These are phyloP conservation scores for Chrysoporthe cubensis DNA, from an alignment of 2,329 filamentous ascomycete genomes.

Conservation along the genomic window DNA sequence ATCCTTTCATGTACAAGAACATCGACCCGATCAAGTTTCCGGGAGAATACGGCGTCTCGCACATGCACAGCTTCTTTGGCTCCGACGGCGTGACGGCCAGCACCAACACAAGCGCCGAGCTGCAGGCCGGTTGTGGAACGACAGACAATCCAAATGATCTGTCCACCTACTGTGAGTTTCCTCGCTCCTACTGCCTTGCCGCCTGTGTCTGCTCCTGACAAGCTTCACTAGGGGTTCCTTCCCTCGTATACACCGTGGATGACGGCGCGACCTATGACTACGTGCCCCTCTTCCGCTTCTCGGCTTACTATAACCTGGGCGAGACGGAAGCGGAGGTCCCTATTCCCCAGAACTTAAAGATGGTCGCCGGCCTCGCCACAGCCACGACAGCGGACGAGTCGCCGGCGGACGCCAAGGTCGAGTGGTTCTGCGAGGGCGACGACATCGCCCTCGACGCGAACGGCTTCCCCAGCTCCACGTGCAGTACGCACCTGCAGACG, in stretches of 20 bases:
- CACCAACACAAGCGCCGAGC: slow-evolving; percentile 38
- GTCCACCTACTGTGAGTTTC: slow-evolving; percentile 34
- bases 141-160: slow-evolving; percentile 38
- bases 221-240: slow-evolving; percentile 24
- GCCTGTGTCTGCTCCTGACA: background rate
- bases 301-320: slow-evolving; percentile 33
- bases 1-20: slow-evolving; percentile 40
- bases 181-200: background rate
- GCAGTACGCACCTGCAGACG: slow-evolving; percentile 63
- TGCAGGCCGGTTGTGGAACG: slow-evolving; percentile 35
- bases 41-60: slow-evolving; percentile 38
- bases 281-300: slow-evolving; percentile 30
- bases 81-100: slow-evolving; percentile 39
- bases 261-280: slow-evolving; percentile 28
- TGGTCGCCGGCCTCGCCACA: slow-evolving; percentile 44
- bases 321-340: slow-evolving; percentile 31
- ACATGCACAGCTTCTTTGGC: slow-evolving; percentile 43
- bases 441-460: slow-evolving; percentile 61
- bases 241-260: slow-evolving; percentile 29
- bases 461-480: slow-evolving; percentile 72
- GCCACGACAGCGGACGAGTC: slow-evolving; percentile 46
- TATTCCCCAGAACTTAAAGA: slow-evolving; percentile 32
- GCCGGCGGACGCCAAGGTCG: slow-evolving; percentile 31
- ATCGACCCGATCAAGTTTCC: slow-evolving; percentile 41
- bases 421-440: slow-evolving; percentile 33